These are phyloP conservation scores for Cladophialophora yegresii DNA, from an alignment of 2,329 filamentous ascomycete species.

Conservation along the genomic window DNA sequence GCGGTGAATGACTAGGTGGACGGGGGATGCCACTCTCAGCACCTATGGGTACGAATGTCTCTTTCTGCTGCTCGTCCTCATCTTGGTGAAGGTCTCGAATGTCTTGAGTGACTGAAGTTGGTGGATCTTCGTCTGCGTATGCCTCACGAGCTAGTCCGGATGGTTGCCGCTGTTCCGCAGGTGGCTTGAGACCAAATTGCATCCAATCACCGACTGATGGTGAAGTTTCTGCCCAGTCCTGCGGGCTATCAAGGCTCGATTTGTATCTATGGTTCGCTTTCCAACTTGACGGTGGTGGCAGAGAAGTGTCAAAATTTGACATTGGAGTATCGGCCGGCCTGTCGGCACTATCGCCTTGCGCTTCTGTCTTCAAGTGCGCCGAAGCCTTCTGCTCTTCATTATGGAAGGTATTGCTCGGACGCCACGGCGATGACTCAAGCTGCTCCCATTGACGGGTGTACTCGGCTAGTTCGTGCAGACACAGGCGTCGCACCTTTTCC, in stretches of 20 bases:
- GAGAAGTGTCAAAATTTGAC: not conserved
- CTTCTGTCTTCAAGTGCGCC: not conserved
- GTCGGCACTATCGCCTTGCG: not conserved
- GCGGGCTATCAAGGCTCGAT: slow-evolving; percentile 49
- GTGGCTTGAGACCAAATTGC: slow-evolving; percentile 42
- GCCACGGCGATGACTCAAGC: slow-evolving; percentile 13
- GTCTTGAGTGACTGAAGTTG: not conserved
- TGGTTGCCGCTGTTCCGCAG: slow-evolving; percentile 18
- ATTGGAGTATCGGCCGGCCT: not conserved
- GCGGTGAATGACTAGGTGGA: slow-evolving; percentile 35
- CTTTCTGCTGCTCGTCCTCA: not conserved
- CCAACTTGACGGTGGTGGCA: slow-evolving; percentile 25
- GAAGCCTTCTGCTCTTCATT: slow-evolving; percentile 3
- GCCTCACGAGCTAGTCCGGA: slow-evolving; percentile 25
- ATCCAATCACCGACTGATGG: slow-evolving; percentile 55
- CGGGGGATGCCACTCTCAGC: slow-evolving; percentile 26
- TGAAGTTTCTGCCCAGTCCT: slow-evolving; percentile 54
- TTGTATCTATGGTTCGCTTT: slow-evolving; percentile 39
- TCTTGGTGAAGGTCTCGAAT: slow-evolving; percentile 1
- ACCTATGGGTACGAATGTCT: not conserved
- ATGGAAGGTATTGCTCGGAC: slow-evolving; percentile 15
- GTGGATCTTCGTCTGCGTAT: slow-evolving; percentile 2
- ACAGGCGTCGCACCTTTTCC: slow-evolving; percentile 58
- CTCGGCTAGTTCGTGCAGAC: slow-evolving; percentile 52
- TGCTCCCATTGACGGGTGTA: slow-evolving; percentile 24